Base-by-base conservation (phyloP, 371 early-diverging fungal genomes). In the Batrachochytrium dendrobatidis region DNA sequence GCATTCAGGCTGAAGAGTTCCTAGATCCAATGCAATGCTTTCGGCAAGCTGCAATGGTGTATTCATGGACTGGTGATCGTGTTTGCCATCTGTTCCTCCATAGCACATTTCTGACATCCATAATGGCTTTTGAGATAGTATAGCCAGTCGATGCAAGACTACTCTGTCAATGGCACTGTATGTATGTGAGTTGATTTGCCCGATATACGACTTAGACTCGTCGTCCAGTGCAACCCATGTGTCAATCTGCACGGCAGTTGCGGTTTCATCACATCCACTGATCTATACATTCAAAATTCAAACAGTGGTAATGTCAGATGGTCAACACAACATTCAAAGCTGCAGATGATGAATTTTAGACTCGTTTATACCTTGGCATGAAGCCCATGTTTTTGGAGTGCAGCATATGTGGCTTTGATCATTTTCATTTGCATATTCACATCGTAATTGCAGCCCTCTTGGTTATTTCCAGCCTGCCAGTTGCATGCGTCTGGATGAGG, bases 61-160 rank as follows among this genome's bases (percentile, higher is more conserved):
- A 26, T 45, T 3, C 46, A 45, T 45, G 46, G 46, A 3, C 6
- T 3, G 24, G 46, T 45, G 46, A 26, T 45, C 46, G 46, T 45
- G 46, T 26, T 45, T 45, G 46, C 46, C 6, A 7, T 20, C 3
- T 26, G 46, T 24, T 20, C 46, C 46, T 20, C 46, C 46, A 26
- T 45, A 45, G 46, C 46, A 45, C 5, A 45, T 45, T 26, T 45
- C 46, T 3, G 46, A 45, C 46, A 45, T 45, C 46, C 46, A 45
- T 26, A 45, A 26, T 5, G 24, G 46, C 46, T 45, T 45, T 3
- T 5, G 24, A 26, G 6, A 7, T 20, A 3, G 7, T 20, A 7
- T 12, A 3, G 46, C 46, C 7, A 45, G 3, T 5, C 5, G 12
- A 20, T 26, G 46, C 46, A 45, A 5, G 3, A 45, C 26, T 20